Percentiles rank a stretch among this genome's conserved stretches.
Conservation (phyloP, 768 basidiomycete species). For the Lentinula aciculospora region DNA sequence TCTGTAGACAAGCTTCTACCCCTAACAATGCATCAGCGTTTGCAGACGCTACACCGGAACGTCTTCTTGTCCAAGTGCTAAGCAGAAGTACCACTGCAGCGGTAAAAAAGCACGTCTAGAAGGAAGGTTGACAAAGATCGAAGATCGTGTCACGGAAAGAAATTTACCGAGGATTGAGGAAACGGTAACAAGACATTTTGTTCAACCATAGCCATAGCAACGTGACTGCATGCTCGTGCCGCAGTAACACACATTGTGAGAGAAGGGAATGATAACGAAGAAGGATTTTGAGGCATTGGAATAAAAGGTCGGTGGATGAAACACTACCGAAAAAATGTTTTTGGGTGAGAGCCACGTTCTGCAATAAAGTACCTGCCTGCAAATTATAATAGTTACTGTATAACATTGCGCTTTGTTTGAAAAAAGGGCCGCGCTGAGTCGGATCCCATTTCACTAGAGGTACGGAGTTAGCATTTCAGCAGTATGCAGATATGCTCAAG, state of each 20-base stretch:
- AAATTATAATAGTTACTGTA: constrained; percentile 7
- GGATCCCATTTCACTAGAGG: constrained; percentile 11
- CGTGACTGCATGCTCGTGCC: constrained; percentile 4
- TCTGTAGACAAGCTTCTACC: constrained; percentile 52
- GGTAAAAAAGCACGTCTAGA: constrained; percentile 29
- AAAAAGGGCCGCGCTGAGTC: constrained; percentile 5
- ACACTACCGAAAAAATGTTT: background rate
- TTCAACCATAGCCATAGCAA: background rate
- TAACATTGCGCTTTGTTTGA: constrained; percentile 9
- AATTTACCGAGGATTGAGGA: constrained; percentile 30
- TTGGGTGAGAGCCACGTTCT: background rate
- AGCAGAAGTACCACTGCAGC: constrained; percentile 54
- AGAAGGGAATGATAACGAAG: constrained; percentile 10
- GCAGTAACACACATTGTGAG: constrained; percentile 12
- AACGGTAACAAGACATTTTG: constrained; percentile 19
- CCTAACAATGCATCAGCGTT: constrained; percentile 50
- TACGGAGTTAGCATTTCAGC: background rate
- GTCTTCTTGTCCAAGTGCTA: constrained; percentile 59
- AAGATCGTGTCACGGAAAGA: constrained; percentile 1
- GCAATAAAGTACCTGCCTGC: constrained; percentile 1
- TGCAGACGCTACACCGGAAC: constrained; percentile 39
- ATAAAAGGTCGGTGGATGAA: constrained; percentile 11
- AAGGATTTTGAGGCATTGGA: constrained; percentile 7
- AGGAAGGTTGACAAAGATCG: constrained; percentile 4
- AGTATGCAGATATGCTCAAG: background rate